phyloP scores from a whole-genome alignment of 2,329 filamentous ascomycete species.

The Xylaria sp. region DNA sequence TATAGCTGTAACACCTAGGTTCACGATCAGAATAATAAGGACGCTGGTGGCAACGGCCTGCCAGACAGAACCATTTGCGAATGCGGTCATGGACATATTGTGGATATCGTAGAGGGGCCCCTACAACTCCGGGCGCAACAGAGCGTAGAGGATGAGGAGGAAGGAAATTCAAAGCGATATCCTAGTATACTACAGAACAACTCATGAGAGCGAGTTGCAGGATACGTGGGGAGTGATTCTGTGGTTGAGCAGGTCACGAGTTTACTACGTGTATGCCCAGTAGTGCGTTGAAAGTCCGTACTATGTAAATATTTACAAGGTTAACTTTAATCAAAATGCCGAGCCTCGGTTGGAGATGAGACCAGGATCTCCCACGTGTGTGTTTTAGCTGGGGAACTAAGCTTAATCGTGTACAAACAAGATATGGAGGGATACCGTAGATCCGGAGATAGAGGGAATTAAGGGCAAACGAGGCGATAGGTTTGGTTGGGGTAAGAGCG shows the following conservation, averaged over 20 bases:
- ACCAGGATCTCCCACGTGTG: background rate
- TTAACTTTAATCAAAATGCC: background rate
- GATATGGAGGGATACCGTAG: background rate
- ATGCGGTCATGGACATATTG: background rate
- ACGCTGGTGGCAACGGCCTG: too few species aligned
- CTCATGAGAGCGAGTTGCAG: too few species aligned
- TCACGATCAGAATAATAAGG: too few species aligned
- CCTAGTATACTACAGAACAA: background rate
- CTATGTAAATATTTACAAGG: background rate
- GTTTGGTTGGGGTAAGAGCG: background rate
- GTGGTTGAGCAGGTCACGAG: conserved; percentile 2
- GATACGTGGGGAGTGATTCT: background rate
- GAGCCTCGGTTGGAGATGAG: conserved; percentile 11
- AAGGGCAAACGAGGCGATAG: background rate
- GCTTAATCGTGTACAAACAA: background rate
- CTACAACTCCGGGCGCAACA: background rate
- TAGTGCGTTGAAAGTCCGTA: background rate
- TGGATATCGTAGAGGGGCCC: background rate
- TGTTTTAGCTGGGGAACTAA: background rate
- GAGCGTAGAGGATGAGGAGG: background rate
- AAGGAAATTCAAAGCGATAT: background rate
- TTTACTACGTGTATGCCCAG: background rate
- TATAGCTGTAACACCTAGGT: too few species aligned
- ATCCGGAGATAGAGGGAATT: background rate
- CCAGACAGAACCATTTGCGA: background rate